Base-by-base conservation (phyloP, 2,329 filamentous ascomycete genomes). In the Leptosphaerulina australis region DNA sequence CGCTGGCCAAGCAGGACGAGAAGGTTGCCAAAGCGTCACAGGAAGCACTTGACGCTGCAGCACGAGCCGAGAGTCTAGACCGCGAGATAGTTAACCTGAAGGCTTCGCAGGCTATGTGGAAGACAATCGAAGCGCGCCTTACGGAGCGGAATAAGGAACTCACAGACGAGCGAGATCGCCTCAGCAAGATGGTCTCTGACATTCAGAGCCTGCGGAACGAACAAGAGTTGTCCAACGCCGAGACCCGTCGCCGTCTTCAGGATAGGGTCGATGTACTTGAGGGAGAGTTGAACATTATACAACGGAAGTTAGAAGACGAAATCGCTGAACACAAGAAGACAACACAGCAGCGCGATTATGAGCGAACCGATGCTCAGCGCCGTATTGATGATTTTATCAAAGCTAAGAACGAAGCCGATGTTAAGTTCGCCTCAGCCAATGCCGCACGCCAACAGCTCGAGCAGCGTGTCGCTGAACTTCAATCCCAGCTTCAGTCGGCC, bases 61-160 rank as follows among this genome's bases (percentile, higher is more conserved):
- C 88, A 24, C 76, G 93, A 43, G 79, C 89, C 3, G 93, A 99
- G 66, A 92, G 91, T 66, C 83, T 97, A 73, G 88, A 91, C 43
- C 91, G 91, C 58, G 94, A 99, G 70, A 91, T 87, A 44, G 87
- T 91, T 12, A 97, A 97, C 66, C 82, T 97, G 25, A 96, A 96
- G 72, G 92, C 93, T 0, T 93, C 97, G 73, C 96, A 96, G 76
- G 88, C 91, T 28, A 80, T 99, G 8, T 96, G 90, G 88, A 96
- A 94, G 76, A 90, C 88, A 47, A 96, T 97, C 25, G 92, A 97
- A 69, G 87, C 89, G 56, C 86, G 95, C 43, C 80, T 97, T 33
- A 88, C 84, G 55, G 90, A 94, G 63, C 92, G 97, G 67, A 96
- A 94, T 58, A 91, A 96, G 66, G 84, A 78, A 15, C 78, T 97